These are phyloP conservation scores for Auricularia cornea DNA, from an alignment of 768 basidiomycete species.

Conservation along the genomic window DNA sequence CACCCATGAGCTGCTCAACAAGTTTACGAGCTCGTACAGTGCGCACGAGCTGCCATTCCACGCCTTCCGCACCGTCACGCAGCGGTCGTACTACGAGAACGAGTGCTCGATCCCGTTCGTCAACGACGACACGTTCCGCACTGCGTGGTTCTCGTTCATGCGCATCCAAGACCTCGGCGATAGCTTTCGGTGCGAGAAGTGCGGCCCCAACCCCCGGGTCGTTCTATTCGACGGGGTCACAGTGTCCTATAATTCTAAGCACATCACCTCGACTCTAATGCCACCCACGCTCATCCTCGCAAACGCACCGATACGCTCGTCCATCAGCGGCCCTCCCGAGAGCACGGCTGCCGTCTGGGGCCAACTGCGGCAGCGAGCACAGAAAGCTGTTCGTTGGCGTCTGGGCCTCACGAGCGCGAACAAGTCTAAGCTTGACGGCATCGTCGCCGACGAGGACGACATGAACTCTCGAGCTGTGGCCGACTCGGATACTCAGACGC, in stretches of 20 bases:
- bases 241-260: neutral
- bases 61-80: slow-evolving; percentile 7
- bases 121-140: slow-evolving; percentile 10
- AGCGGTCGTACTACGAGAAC: slow-evolving; percentile 7
- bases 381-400: neutral
- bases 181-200: slow-evolving; percentile 8
- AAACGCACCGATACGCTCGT: neutral
- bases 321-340: neutral
- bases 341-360: neutral
- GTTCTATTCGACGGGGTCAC: neutral
- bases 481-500: neutral
- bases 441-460: neutral
- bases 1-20: slow-evolving; percentile 14
- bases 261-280: neutral
- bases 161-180: slow-evolving; percentile 8
- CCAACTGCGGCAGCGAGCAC: neutral
- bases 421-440: neutral
- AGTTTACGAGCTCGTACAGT: slow-evolving; percentile 11
- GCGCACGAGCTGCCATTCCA: slow-evolving; percentile 13
- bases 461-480: neutral
- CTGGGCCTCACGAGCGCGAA: neutral
- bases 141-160: slow-evolving; percentile 12
- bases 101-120: slow-evolving; percentile 1
- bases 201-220: slow-evolving; percentile 7
- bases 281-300: neutral